phyloP scores from a whole-genome alignment of 2,329 filamentous ascomycete genomes.

The Beauveria asiatica region DNA sequence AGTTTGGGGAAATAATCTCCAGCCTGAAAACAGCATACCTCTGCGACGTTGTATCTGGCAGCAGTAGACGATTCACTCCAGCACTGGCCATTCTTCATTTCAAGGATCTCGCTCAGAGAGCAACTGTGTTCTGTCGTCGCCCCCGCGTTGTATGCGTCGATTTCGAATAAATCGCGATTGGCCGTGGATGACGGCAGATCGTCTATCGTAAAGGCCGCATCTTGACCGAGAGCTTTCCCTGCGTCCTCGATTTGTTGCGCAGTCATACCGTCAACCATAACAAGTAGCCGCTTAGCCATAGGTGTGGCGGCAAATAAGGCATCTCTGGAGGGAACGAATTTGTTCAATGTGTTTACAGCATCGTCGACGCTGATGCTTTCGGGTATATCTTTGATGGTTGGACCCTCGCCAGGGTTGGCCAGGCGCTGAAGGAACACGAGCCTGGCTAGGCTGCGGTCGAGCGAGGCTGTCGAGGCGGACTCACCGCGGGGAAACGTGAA shows the following conservation, averaged over 20 bases:
- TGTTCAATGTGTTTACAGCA: constrained; percentile 48
- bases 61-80: constrained; percentile 36
- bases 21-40: constrained; percentile 24
- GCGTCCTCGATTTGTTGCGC: constrained; percentile 36
- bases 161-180: constrained; percentile 33
- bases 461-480: constrained; percentile 27
- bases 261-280: constrained; percentile 50
- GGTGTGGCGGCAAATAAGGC: constrained; percentile 38
- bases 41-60: constrained; percentile 34
- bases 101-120: constrained; percentile 29
- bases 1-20: constrained; percentile 12
- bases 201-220: constrained; percentile 40
- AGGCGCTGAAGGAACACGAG: constrained; percentile 52
- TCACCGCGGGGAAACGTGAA: constrained; percentile 39
- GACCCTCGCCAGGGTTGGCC: constrained; percentile 37
- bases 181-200: constrained; percentile 36
- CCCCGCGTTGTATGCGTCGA: constrained; percentile 32
- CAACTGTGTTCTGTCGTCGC: constrained; percentile 29
- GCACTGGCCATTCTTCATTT: constrained; percentile 35
- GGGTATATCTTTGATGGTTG: constrained; percentile 38
- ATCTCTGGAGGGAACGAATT: constrained; percentile 45
- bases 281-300: constrained; percentile 43
- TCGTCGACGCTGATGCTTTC: constrained; percentile 33
- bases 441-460: constrained; percentile 46
- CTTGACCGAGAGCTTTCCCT: constrained; percentile 26